These are phyloP conservation scores for Claviceps lovelessii DNA, from an alignment of 2,329 filamentous ascomycete species.

Conservation along the genomic window DNA sequence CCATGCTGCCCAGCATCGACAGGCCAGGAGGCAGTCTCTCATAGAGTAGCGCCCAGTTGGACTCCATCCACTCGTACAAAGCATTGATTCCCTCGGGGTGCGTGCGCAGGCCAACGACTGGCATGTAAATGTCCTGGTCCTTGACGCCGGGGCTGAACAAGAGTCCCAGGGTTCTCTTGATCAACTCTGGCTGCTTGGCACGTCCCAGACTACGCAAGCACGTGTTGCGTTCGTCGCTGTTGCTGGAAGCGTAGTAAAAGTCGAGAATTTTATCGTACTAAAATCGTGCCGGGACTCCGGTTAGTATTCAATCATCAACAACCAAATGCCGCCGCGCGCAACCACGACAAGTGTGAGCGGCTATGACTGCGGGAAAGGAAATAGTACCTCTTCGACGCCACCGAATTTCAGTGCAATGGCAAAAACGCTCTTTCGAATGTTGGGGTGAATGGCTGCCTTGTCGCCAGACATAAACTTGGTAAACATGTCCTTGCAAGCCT, in stretches of 20 bases:
- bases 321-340: neutral
- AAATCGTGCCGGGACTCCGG: neutral
- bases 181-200: constrained; percentile 61
- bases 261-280: constrained; percentile 64
- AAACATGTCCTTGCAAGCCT: constrained; percentile 82
- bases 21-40: constrained; percentile 74
- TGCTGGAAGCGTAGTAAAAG: constrained; percentile 60
- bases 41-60: constrained; percentile 75
- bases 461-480: constrained; percentile 70
- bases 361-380: no score
- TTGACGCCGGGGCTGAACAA: constrained; percentile 71
- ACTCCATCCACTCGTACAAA: constrained; percentile 69
- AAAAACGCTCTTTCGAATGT: constrained; percentile 78
- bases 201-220: constrained; percentile 73
- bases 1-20: constrained; percentile 72
- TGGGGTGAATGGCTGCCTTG: constrained; percentile 71
- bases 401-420: constrained; percentile 72
- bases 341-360: no score
- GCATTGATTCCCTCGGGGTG: constrained; percentile 67
- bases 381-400: constrained; percentile 58
- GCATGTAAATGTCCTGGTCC: constrained; percentile 88
- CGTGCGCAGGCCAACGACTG: constrained; percentile 61
- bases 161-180: constrained; percentile 64
- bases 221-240: constrained; percentile 71
- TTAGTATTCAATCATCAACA: neutral